These are phyloP conservation scores for Chlorella sp. DNA, from an alignment of 139 green algal species.

Conservation along the genomic window DNA sequence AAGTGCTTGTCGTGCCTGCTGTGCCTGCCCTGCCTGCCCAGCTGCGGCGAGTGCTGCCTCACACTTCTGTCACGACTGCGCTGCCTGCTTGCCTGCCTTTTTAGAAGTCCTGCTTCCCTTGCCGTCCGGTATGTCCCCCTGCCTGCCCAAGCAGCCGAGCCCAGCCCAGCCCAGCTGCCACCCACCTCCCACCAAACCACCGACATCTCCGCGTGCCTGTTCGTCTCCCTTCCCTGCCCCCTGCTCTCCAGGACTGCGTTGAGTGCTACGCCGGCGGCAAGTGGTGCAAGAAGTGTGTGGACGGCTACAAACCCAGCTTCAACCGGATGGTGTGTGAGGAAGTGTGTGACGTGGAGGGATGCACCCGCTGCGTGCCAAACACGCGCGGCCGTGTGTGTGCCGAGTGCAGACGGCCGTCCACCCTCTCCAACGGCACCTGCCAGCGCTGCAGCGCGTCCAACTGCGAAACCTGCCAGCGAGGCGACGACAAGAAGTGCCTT, in stretches of 20 bases:
- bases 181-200: background rate
- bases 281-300: background rate
- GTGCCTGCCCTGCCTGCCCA: no score
- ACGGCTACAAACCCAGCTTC: background rate
- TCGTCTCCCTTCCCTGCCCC: background rate
- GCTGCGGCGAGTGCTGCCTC: background rate
- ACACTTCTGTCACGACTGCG: no score
- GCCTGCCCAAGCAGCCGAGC: background rate
- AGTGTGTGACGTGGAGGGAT: background rate
- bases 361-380: background rate
- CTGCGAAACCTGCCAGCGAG: no score
- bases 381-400: background rate
- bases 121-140: background rate
- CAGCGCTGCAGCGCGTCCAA: background rate
- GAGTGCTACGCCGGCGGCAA: background rate
- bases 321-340: background rate
- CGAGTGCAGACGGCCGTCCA: background rate
- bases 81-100: background rate
- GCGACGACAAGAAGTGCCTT: no score
- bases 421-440: background rate
- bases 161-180: background rate
- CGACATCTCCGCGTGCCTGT: no score
- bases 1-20: no score
- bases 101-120: no score
- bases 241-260: background rate